Conservation (phyloP, 2,329 filamentous ascomycete genomes). For the Neopestalotiopsis clavispora region DNA sequence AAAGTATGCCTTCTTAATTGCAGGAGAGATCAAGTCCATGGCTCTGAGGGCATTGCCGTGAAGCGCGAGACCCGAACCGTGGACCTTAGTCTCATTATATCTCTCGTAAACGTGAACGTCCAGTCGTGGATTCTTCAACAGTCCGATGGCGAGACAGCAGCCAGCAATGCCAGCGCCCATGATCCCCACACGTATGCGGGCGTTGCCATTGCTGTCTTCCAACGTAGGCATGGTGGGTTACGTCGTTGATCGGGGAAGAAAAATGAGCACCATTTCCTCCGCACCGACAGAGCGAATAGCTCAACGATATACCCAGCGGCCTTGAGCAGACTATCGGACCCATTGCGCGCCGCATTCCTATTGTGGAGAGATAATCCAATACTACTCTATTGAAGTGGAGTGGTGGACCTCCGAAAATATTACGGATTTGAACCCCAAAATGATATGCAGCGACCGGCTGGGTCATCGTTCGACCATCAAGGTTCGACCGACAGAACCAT, state of each 20-base stretch:
- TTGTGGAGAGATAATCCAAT: not conserved
- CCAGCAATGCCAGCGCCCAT: slow-evolving; percentile 25
- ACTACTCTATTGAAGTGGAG: not conserved
- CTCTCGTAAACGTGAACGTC: slow-evolving; percentile 23
- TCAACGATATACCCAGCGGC: too few species aligned
- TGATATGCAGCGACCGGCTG: not conserved
- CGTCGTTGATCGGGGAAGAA: not conserved
- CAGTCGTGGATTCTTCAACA: slow-evolving; percentile 19
- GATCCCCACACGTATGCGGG: slow-evolving; percentile 21
- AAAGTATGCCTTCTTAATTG: slow-evolving; percentile 24
- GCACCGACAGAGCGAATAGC: too few species aligned
- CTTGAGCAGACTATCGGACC: too few species aligned
- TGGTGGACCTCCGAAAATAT: not conserved
- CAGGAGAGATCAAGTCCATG: slow-evolving; percentile 22
- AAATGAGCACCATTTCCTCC: too few species aligned
- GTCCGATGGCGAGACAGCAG: slow-evolving; percentile 22
- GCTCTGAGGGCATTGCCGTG: slow-evolving; percentile 24
- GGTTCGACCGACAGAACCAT: not conserved
- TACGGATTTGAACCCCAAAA: not conserved
- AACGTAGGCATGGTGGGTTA: not conserved
- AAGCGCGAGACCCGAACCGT: slow-evolving; percentile 22
- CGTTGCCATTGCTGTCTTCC: not conserved
- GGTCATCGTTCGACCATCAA: not conserved
- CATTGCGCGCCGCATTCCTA: not conserved
- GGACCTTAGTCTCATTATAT: slow-evolving; percentile 17